Percentiles rank a stretch among this genome's conserved stretches.
These are phyloP conservation scores for Calonectria henricotiae DNA, from an alignment of 2,329 filamentous ascomycete species.

Conservation along the genomic window DNA sequence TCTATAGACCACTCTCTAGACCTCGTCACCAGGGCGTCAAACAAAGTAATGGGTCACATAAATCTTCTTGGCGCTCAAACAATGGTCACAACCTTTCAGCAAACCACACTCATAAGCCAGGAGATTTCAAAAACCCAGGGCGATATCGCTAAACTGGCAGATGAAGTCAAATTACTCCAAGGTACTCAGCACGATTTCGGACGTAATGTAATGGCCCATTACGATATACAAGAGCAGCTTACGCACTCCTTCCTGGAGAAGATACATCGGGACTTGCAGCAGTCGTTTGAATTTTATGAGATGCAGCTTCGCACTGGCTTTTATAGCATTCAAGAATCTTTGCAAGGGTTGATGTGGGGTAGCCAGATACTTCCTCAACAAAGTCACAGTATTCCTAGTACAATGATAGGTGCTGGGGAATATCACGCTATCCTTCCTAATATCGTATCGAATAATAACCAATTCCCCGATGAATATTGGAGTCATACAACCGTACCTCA, in stretches of 20 bases:
- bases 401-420: neutral
- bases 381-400: neutral
- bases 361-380: neutral
- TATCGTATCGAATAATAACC: neutral
- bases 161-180: neutral
- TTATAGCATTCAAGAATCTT: conserved; percentile 11
- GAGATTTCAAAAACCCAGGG: conserved; percentile 2
- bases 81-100: neutral
- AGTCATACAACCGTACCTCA: neutral
- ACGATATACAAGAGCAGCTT: conserved; percentile 21
- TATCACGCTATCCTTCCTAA: neutral
- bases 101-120: conserved; percentile 18
- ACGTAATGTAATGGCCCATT: neutral
- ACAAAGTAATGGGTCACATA: neutral
- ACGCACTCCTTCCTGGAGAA: conserved; percentile 8
- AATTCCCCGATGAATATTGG: neutral
- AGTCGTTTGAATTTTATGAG: neutral
- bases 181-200: neutral
- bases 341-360: neutral
- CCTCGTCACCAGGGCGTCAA: conserved; percentile 3
- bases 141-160: neutral
- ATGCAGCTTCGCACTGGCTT: conserved; percentile 15
- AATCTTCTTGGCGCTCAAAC: neutral
- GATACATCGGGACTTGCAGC: conserved; percentile 8
- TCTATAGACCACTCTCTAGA: conserved; percentile 24